Conservation (phyloP, 2,329 filamentous ascomycete genomes). For the Arthrobotrys sphaeroides region DNA sequence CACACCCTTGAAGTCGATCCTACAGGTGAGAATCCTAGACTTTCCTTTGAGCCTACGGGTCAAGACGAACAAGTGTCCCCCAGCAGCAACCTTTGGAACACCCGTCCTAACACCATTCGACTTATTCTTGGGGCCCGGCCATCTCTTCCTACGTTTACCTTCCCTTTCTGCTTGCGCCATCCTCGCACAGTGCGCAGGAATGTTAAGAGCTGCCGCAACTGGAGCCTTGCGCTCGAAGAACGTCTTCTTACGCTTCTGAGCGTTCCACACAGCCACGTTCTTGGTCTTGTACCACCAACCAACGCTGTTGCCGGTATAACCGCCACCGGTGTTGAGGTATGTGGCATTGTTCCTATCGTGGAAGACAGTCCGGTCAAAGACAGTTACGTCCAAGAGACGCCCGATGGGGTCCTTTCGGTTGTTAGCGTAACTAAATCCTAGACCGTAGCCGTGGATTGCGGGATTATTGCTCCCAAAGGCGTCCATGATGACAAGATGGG, state of each 20-base stretch:
- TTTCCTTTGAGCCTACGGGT: background rate
- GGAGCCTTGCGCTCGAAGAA: background rate
- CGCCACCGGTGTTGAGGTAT: background rate
- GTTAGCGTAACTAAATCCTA: background rate
- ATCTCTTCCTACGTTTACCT: background rate
- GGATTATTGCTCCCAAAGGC: background rate
- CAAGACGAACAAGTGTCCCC: background rate
- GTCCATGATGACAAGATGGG: background rate
- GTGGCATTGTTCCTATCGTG: background rate
- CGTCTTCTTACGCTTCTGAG: background rate
- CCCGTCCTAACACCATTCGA: background rate
- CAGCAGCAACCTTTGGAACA: background rate
- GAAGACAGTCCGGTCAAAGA: background rate
- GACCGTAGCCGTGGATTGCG: background rate
- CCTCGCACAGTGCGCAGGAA: background rate
- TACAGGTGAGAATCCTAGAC: background rate
- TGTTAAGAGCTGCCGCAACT: background rate
- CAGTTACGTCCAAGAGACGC: background rate
- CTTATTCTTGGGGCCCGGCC: background rate
- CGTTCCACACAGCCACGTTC: background rate
- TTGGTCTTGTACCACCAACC: background rate
- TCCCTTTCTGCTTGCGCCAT: background rate
- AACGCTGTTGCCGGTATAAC: background rate
- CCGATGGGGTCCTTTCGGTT: background rate
- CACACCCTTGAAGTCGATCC: background rate